Evolutionary conservation across 129 eudicot genomes (phyloP), one percentile per base, ranked within the genome.

Genomic region (Deinandra increscens): DNA sequence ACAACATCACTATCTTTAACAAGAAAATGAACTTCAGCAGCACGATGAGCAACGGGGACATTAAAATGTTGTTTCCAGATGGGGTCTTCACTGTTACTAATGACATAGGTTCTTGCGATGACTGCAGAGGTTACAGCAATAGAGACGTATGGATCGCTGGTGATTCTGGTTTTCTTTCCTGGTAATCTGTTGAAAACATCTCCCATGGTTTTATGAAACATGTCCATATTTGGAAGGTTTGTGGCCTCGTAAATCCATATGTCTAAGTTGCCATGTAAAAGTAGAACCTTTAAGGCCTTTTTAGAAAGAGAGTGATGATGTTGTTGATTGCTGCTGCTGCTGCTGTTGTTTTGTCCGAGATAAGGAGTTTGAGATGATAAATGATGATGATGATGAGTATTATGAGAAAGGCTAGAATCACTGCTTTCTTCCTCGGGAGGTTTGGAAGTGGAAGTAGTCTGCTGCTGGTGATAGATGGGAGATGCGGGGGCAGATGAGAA

Each of bases 171-270:
- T 69, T 63, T 51, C 26, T 33, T 76, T 0, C 95, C 97, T 0
- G 98, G 98, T 53, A 92, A 74, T 65, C 68, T 79, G 11, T 75
- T 76, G 60, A 94, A 87, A 80, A 89, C 53, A 6, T 94, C 99
- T 36, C 96, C 99, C 71, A 94, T 46, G 3, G 96, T 89, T 79
- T 89, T 94, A 80, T 94, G 99, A 55, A 94, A 94, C 97, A 89
- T 87, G 61, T 94, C 99, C 99, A 94, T 89, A 75, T 94, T 94
- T 18, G 99, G 99, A 49, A 94, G 90, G 77, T 94, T 94, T 74
- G 84, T 87, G 1, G 99, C 99, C 66, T 94, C 99, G 8, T 80
- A 74, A 12, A 94, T 82, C 97, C 93, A 85, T 59, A 94, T 87
- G 64, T 89, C 96, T 29, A 94, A 70, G 66, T 89, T 87, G 3